Percentiles rank a stretch among this genome's conserved stretches.
Conservation (phyloP, 148 eudicot genomes). For the Spergularia marina region DNA sequence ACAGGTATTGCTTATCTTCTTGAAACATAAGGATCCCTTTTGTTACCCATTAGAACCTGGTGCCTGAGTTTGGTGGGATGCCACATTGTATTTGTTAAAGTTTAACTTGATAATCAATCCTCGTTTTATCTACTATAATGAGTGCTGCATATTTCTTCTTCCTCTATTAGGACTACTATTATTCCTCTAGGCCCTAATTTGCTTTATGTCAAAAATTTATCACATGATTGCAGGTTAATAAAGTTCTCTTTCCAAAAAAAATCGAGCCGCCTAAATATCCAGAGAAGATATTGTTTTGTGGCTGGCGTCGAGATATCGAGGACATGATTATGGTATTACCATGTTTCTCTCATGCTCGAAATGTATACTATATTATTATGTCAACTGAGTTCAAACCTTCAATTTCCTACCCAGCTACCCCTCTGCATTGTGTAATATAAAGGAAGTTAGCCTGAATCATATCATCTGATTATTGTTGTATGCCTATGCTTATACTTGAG, state of each 20-base stretch:
- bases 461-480: not conserved
- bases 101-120: not conserved
- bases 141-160: not conserved
- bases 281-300: constrained; percentile 87
- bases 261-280: constrained; percentile 75
- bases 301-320: constrained; percentile 90
- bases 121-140: not conserved
- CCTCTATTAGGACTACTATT: not conserved
- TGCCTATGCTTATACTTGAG: not conserved
- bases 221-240: constrained; percentile 44
- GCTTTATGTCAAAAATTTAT: constrained; percentile 7
- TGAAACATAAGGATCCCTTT: not conserved
- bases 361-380: constrained; percentile 21
- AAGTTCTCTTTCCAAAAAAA: constrained; percentile 43
- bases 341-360: not conserved
- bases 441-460: not conserved
- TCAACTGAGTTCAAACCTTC: not conserved
- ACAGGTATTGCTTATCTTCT: not conserved
- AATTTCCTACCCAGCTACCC: not conserved
- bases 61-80: not conserved
- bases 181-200: constrained; percentile 8
- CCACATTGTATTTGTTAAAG: not conserved
- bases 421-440: not conserved
- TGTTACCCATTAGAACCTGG: not conserved
- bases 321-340: constrained; percentile 76